Percentiles rank a stretch among this genome's conserved stretches.
Conservation (phyloP, 306 rosid genomes). For the Luffa aegyptiaca region DNA sequence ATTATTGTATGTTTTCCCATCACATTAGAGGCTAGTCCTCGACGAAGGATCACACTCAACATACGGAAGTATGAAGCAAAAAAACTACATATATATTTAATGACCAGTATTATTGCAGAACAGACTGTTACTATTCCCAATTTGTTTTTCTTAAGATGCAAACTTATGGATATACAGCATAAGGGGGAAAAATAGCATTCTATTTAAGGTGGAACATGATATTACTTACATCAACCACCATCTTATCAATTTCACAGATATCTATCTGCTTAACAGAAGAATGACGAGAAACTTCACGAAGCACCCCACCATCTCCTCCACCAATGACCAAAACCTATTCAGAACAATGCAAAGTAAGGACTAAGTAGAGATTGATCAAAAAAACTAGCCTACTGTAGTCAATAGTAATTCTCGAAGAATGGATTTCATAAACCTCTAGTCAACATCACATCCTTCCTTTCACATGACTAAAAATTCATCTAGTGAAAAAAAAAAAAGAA, state of each 20-base stretch:
- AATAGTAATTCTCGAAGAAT: too few relatives aligned
- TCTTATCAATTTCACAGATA: constrained; percentile 93
- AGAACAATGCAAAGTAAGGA: neutral
- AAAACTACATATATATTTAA: neutral
- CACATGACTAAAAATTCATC: too few relatives aligned
- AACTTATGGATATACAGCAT: neutral
- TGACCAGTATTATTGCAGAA: too few relatives aligned
- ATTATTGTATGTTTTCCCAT: neutral
- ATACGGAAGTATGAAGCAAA: neutral
- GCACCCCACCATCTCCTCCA: constrained; percentile 96
- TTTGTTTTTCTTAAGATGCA: neutral
- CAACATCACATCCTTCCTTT: too few relatives aligned
- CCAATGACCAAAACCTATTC: constrained; percentile 87
- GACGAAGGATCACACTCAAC: too few relatives aligned
- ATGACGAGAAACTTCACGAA: constrained; percentile 94
- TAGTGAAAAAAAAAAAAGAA: too few relatives aligned
- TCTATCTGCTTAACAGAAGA: constrained; percentile 70
- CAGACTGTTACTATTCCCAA: neutral
- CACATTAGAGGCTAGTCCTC: neutral
- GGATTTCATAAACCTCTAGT: too few relatives aligned
- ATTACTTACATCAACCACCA: constrained; percentile 81
- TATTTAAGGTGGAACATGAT: neutral
- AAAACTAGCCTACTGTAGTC: too few relatives aligned
- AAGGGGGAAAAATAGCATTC: neutral
- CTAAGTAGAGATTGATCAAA: too few relatives aligned